Evolutionary conservation across 148 eudicot genomes (phyloP).

Genomic region (Cornus controversa): DNA sequence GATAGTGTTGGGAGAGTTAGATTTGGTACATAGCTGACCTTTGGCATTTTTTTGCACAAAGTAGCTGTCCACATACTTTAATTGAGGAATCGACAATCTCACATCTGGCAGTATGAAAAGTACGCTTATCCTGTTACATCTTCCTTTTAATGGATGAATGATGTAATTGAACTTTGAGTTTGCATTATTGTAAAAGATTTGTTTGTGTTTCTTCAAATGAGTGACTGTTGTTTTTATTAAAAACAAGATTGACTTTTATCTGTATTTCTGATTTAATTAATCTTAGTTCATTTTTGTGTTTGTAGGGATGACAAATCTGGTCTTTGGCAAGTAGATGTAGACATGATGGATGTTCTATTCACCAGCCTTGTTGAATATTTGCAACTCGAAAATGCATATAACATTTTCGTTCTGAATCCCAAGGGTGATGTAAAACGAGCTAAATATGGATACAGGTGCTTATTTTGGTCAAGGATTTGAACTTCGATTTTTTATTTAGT

Average conservation of each 20-base stretch:
- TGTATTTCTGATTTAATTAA: slow-evolving; percentile 4
- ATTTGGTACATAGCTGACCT: no score
- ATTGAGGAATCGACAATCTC: no score
- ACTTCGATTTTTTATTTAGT: background rate
- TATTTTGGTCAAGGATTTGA: slow-evolving; percentile 9
- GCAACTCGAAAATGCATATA: slow-evolving; percentile 77
- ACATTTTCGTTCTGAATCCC: slow-evolving; percentile 81
- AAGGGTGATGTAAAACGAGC: slow-evolving; percentile 55
- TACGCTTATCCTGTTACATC: background rate
- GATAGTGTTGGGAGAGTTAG: no score
- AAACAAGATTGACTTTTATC: background rate
- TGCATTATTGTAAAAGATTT: background rate
- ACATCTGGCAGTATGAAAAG: background rate
- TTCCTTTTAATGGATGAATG: background rate
- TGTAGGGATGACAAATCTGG: slow-evolving; percentile 47
- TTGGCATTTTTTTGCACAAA: no score
- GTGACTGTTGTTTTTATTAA: background rate
- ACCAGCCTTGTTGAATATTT: slow-evolving; percentile 83
- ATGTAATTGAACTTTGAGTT: background rate
- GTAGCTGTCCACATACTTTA: no score
- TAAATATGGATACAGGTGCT: slow-evolving; percentile 88
- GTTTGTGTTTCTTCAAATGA: slow-evolving; percentile 9
- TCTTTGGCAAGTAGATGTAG: slow-evolving; percentile 93
- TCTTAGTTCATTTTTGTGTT: slow-evolving; percentile 18
- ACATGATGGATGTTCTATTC: slow-evolving; percentile 76